These are phyloP conservation scores for Globisporangium heterothallicum DNA, from an alignment of 352 stramenopile species.

Conservation along the genomic window DNA sequence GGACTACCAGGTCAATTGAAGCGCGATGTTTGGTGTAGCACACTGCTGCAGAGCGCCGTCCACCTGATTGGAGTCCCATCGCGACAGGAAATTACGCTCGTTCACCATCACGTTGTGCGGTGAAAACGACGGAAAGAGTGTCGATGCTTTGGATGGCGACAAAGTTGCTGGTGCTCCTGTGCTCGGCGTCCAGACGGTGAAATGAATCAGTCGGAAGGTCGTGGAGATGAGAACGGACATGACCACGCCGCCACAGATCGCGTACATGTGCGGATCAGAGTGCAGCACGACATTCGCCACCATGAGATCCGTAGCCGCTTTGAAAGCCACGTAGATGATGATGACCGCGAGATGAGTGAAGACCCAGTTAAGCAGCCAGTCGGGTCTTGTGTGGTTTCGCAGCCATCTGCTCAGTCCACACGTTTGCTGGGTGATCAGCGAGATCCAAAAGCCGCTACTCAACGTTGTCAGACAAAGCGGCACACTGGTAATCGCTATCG, in stretches of 20 bases:
- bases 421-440: conserved; percentile 30
- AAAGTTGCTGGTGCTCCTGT: background rate
- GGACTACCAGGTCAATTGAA: conserved; percentile 1
- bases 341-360: conserved; percentile 14
- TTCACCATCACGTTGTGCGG: background rate
- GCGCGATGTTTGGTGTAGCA: conserved; percentile 1
- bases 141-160: background rate
- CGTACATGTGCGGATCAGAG: conserved; percentile 34
- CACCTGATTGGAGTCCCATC: conserved; percentile 1
- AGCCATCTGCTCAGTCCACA: conserved; percentile 21
- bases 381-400: conserved; percentile 13
- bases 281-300: conserved; percentile 24
- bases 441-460: conserved; percentile 36
- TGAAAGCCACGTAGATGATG: conserved; percentile 26
- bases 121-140: conserved; percentile 1
- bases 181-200: background rate
- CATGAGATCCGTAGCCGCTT: conserved; percentile 16
- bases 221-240: conserved; percentile 23
- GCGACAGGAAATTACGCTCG: conserved; percentile 1
- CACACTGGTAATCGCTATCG: conserved; percentile 25
- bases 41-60: conserved; percentile 5
- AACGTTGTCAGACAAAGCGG: conserved; percentile 29
- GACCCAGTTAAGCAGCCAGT: conserved; percentile 24
- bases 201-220: conserved; percentile 21
- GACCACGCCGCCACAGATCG: conserved; percentile 26